Conservation (phyloP, 2,329 filamentous ascomycete species). For the Helicocarpus griseus region DNA sequence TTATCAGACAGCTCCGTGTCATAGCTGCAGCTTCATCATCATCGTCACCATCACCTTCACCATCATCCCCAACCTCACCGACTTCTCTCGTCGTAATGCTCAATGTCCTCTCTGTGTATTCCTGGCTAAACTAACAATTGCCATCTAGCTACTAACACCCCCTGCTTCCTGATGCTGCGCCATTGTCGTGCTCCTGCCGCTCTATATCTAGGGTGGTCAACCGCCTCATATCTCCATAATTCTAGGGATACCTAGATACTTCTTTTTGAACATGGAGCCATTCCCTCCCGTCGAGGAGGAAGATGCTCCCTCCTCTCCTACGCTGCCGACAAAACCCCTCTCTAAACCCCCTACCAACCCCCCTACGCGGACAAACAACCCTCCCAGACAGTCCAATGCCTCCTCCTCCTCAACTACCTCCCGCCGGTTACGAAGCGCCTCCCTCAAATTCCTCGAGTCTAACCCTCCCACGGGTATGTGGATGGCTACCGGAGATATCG, state of each 20-base stretch:
- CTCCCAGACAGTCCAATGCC: neutral
- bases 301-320: neutral
- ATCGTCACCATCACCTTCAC: too few species aligned
- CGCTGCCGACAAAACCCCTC: too few species aligned
- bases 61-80: too few species aligned
- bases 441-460: slow-evolving; percentile 19
- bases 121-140: too few species aligned
- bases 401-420: neutral
- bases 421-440: slow-evolving; percentile 5
- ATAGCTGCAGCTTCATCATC: neutral
- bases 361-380: neutral
- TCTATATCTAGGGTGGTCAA: too few species aligned
- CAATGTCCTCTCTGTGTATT: neutral
- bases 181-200: neutral
- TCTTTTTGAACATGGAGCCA: neutral
- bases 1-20: neutral
- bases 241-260: neutral
- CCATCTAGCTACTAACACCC: neutral
- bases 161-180: neutral
- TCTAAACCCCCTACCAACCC: neutral
- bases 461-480: slow-evolving; percentile 24
- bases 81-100: too few species aligned
- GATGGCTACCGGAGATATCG: slow-evolving; percentile 23
- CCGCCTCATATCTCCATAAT: neutral
- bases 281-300: slow-evolving; percentile 3